Percentiles rank a stretch among this genome's conserved stretches.
phyloP scores from a whole-genome alignment of 1,284 basidiomycete genomes.

The Filobasidium uniguttulatum region DNA sequence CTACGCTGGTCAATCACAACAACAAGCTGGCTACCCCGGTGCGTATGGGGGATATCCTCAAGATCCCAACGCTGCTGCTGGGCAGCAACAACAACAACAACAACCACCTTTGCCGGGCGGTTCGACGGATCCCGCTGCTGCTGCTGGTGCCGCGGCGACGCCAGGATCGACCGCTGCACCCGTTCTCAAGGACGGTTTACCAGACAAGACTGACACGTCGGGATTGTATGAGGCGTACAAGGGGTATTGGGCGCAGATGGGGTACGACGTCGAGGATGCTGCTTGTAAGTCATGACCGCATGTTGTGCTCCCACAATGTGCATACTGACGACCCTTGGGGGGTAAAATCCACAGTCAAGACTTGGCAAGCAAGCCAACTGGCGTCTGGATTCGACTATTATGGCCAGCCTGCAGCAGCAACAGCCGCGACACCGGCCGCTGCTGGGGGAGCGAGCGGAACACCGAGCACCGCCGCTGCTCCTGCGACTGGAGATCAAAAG shows the following conservation, averaged over 20 bases:
- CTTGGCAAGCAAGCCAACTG: conserved; percentile 31
- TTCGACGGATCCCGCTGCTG: conserved; percentile 14
- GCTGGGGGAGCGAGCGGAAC: neutral
- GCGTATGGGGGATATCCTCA: conserved; percentile 19
- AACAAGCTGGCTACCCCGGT: conserved; percentile 18
- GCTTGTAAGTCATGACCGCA: conserved; percentile 27
- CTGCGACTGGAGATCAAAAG: too few relatives aligned
- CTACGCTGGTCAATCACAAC: conserved; percentile 45
- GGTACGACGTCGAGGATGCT: conserved; percentile 64
- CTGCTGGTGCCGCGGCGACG: conserved; percentile 36
- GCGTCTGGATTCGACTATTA: conserved; percentile 4
- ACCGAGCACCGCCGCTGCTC: too few relatives aligned
- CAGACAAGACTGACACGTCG: conserved; percentile 16
- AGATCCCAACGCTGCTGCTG: conserved; percentile 37
- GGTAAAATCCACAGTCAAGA: conserved; percentile 26
- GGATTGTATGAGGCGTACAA: conserved; percentile 33
- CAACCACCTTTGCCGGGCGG: conserved; percentile 25
- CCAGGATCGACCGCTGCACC: conserved; percentile 26
- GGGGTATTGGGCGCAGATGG: conserved; percentile 50
- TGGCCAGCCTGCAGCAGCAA: conserved; percentile 18
- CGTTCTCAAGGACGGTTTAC: conserved; percentile 25
- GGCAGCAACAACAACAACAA: conserved; percentile 35
- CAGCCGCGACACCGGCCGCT: conserved; percentile 1
- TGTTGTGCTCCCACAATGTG: neutral
- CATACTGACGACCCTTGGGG: neutral